Conservation (phyloP, 1,284 basidiomycete genomes). For the Cystobasidium sp. region DNA sequence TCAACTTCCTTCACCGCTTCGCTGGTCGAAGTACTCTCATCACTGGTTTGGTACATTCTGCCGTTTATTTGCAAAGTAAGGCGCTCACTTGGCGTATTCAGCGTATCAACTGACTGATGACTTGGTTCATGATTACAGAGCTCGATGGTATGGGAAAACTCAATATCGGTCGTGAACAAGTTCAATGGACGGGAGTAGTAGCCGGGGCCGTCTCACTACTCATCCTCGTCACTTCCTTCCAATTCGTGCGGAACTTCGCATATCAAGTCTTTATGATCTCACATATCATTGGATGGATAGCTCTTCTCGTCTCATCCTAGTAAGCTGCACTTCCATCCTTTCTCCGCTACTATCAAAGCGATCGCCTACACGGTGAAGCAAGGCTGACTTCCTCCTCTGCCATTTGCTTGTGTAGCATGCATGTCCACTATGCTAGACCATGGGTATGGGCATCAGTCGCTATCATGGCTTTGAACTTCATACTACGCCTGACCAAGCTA, state of each 20-base stretch:
- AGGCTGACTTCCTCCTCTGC: background rate
- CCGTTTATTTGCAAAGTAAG: conserved; percentile 45
- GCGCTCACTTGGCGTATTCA: too few species aligned
- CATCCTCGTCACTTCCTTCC: conserved; percentile 44
- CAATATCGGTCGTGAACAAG: background rate
- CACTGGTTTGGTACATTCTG: conserved; percentile 55
- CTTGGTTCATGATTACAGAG: conserved; percentile 16
- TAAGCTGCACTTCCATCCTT: too few species aligned
- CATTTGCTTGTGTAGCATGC: conserved; percentile 13
- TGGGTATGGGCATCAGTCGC: conserved; percentile 43
- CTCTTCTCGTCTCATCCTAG: conserved; percentile 44
- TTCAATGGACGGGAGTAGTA: conserved; percentile 34
- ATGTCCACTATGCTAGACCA: conserved; percentile 42
- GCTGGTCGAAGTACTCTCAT: conserved; percentile 55
- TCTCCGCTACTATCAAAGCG: too few species aligned
- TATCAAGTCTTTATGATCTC: conserved; percentile 49
- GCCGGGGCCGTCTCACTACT: conserved; percentile 17
- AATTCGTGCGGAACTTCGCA: conserved; percentile 38
- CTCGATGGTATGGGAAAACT: background rate
- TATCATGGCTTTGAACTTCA: conserved; percentile 29
- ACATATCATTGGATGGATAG: conserved; percentile 47
- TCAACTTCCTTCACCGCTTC: conserved; percentile 60
- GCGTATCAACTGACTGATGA: too few species aligned
- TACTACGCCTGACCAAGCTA: conserved; percentile 42
- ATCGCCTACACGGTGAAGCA: too few species aligned